Percentiles rank a stretch among this genome's conserved stretches.
Conservation (phyloP, 1,284 basidiomycete species). For the Ustilago cynodontis region DNA sequence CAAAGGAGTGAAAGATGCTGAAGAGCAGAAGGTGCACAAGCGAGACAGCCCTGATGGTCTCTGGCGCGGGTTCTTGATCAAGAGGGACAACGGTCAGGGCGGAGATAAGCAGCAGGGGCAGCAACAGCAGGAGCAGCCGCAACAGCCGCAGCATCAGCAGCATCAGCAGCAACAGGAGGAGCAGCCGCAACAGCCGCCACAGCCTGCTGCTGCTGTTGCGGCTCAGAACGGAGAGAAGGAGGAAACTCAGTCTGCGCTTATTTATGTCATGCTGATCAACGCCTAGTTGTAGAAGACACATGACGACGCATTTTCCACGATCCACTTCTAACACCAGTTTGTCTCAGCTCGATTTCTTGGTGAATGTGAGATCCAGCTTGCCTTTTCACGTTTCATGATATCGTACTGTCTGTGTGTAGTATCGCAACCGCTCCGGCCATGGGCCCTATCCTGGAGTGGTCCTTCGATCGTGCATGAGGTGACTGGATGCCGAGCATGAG, state of each 20-base stretch:
- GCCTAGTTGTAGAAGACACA: constrained; percentile 4
- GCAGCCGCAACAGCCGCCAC: too few relatives aligned
- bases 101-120: neutral
- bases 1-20: neutral
- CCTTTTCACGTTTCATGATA: neutral
- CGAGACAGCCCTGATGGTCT: neutral
- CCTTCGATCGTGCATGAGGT: neutral
- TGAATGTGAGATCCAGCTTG: neutral
- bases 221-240: neutral
- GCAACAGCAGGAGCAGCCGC: neutral
- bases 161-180: neutral
- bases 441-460: neutral
- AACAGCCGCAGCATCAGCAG: neutral
- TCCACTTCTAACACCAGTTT: neutral
- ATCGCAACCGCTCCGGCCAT: neutral
- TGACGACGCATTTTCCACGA: constrained; percentile 5
- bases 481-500: neutral
- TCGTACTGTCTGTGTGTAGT: neutral
- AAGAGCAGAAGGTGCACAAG: neutral
- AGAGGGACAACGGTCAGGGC: neutral
- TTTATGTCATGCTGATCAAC: constrained; percentile 25
- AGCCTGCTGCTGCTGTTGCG: too few relatives aligned
- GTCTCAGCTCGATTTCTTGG: neutral
- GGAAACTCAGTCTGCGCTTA: neutral
- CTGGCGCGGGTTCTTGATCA: neutral